Conservation (phyloP, 2,329 filamentous ascomycete species). For the Tolypocladium endophyticum region DNA sequence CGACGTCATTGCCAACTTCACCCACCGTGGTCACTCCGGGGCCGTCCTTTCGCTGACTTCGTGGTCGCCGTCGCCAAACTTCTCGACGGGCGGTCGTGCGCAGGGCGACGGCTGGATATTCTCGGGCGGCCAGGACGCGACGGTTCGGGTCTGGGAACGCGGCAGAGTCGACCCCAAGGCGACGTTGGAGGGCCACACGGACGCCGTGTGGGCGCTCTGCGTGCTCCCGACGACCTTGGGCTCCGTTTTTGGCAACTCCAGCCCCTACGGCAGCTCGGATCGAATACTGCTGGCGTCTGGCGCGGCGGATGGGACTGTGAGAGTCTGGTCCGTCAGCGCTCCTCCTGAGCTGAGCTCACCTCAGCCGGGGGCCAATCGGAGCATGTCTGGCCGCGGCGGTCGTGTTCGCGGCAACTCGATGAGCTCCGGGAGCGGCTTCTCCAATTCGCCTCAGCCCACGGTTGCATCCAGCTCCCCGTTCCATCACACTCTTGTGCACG, state of each 20-base stretch:
- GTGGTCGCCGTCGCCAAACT: constrained; percentile 79
- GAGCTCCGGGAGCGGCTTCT: constrained; percentile 86
- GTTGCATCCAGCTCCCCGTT: constrained; percentile 79
- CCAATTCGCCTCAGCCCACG: constrained; percentile 80
- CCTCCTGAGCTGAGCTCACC: constrained; percentile 80
- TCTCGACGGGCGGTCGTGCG: constrained; percentile 78
- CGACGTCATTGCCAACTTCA: constrained; percentile 89
- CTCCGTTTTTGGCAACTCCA: constrained; percentile 67
- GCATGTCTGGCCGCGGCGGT: constrained; percentile 49
- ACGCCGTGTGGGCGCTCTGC: constrained; percentile 92
- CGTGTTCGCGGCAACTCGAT: constrained; percentile 85
- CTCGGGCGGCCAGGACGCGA: constrained; percentile 89
- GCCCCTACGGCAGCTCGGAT: constrained; percentile 68
- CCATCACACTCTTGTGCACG: constrained; percentile 78
- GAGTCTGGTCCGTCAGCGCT: constrained; percentile 88
- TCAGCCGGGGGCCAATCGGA: constrained; percentile 54
- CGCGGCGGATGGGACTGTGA: constrained; percentile 79
- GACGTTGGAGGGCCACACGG: constrained; percentile 85
- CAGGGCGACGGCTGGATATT: constrained; percentile 97
- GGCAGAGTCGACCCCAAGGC: constrained; percentile 92
- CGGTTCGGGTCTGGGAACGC: constrained; percentile 89
- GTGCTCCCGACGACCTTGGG: constrained; percentile 78
- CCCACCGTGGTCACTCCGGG: constrained; percentile 87
- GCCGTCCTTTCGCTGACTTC: constrained; percentile 79
- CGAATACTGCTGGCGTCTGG: constrained; percentile 85